Conservation (phyloP, 169 alveolate genomes). For the Hepatocystis sp. region DNA sequence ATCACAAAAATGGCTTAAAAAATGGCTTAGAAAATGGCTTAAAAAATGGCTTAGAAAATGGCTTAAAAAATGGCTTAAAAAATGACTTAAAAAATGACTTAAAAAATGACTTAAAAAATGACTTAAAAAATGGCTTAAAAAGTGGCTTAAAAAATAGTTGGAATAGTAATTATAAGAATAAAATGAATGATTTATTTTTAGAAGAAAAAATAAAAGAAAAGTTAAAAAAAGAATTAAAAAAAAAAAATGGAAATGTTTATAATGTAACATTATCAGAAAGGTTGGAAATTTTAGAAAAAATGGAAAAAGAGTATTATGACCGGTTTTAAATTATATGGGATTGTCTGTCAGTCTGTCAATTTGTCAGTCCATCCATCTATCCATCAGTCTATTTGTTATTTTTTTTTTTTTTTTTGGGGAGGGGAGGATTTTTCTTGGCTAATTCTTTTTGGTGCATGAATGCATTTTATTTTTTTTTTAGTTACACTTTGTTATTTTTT, state of each 20-base stretch:
- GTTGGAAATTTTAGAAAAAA: constrained; percentile 71
- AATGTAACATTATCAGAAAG: constrained; percentile 67
- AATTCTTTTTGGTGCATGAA: too few species aligned
- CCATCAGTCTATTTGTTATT: too few species aligned
- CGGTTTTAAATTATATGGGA: neutral
- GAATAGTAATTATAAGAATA: neutral
- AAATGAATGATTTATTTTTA: constrained; percentile 22
- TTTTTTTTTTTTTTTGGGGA: too few species aligned
- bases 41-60: neutral
- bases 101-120: too few species aligned
- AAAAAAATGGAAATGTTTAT: constrained; percentile 25
- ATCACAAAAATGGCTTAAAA: neutral
- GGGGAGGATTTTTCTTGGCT: too few species aligned
- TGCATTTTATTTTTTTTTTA: too few species aligned
- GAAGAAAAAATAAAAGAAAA: constrained; percentile 74
- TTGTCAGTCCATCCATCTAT: too few species aligned
- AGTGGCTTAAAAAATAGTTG: too few species aligned
- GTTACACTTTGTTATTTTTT: too few species aligned
- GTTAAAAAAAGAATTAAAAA: constrained; percentile 52
- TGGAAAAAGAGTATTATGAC: constrained; percentile 73
- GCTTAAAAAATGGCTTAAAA: constrained; percentile 5
- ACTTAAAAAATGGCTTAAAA: too few species aligned
- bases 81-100: too few species aligned
- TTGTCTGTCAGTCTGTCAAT: too few species aligned
- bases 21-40: neutral